A percentile compares a stretch with the other conserved stretches of the same genome.
These are phyloP conservation scores for Eremochloa ophiuroides DNA, from an alignment of 176 grass and related monocot genomes.

Conservation along the genomic window DNA sequence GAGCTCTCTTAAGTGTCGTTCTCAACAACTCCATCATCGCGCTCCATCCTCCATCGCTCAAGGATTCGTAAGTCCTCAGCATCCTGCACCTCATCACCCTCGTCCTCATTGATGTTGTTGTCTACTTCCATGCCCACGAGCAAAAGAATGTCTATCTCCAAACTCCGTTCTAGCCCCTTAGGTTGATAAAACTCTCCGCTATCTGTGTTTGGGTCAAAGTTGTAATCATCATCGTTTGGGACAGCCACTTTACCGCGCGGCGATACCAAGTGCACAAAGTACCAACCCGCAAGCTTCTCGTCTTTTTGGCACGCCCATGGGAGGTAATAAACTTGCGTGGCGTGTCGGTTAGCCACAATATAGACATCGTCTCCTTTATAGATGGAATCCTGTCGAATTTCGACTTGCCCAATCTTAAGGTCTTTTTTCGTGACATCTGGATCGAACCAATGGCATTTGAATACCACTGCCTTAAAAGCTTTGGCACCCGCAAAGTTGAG, in stretches of 20 bases:
- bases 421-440: too few species aligned
- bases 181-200: background rate
- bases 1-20: too few species aligned
- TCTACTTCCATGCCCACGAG: background rate
- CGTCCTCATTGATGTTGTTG: too few species aligned
- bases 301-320: background rate
- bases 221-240: background rate
- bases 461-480: too few species aligned
- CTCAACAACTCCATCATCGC: too few species aligned
- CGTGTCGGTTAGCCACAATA: background rate
- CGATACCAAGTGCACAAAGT: background rate
- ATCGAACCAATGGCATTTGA: too few species aligned
- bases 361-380: background rate
- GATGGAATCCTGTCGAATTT: too few species aligned
- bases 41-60: too few species aligned
- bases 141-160: background rate
- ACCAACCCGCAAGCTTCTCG: background rate
- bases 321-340: background rate
- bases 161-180: background rate
- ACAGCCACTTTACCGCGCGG: background rate
- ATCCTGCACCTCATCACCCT: background rate
- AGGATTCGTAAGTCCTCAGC: background rate
- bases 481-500: too few species aligned
- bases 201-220: background rate
- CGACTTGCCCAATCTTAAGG: too few species aligned